Evolutionary conservation across 2,329 filamentous ascomycete genomes (phyloP), one percentile per base, ranked within the genome.

Genomic region (Nannizzia gypsea): DNA sequence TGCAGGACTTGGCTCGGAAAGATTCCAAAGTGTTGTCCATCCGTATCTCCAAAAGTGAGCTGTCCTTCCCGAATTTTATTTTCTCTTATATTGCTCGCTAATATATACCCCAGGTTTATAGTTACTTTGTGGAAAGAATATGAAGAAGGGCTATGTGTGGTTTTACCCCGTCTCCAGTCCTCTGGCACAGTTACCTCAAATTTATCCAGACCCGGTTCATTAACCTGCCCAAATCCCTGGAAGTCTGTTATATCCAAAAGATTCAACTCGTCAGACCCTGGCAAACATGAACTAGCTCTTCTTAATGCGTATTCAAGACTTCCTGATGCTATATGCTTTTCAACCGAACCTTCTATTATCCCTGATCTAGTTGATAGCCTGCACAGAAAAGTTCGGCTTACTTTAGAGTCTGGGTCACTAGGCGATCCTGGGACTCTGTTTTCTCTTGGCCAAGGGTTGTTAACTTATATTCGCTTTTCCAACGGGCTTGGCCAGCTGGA

Each of bases 11-110:
- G 85, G 90, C 52, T 70, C 80, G 1, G 82, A 86, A 58, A 82
- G 88, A 42, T 99, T 97, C 69, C 82, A 84, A 59, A 85, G 83
- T 64, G 77, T 96, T n/a, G 80, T 95, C 34, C 78, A 91, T 6
- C 86, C 84, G 40, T 85, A 88, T 60, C 90, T 97, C 66, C 89
- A 95, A 71, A 89, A 83, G 82, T 89, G 74, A 71, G 66, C 60
- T 48, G 42, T 42, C 38, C 2, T 20, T 17, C 34, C 62, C 11
- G 17, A 36, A 11, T 13, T 20, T 15, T 56, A 36, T 36, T 11
- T 11, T 28, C 8, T 34, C 31, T 5, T 57, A 28, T 58, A 54
- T 66, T 72, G 60, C 72, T 28, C 34, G 9, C 57, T 62, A 64
- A 68, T 26, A 44, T 34, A 6, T 57, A 2, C 24, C 40, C 52